Percentiles rank a stretch among this genome's conserved stretches.
phyloP scores from a whole-genome alignment of 2,329 filamentous ascomycete genomes.

The Penicillium sp. region DNA sequence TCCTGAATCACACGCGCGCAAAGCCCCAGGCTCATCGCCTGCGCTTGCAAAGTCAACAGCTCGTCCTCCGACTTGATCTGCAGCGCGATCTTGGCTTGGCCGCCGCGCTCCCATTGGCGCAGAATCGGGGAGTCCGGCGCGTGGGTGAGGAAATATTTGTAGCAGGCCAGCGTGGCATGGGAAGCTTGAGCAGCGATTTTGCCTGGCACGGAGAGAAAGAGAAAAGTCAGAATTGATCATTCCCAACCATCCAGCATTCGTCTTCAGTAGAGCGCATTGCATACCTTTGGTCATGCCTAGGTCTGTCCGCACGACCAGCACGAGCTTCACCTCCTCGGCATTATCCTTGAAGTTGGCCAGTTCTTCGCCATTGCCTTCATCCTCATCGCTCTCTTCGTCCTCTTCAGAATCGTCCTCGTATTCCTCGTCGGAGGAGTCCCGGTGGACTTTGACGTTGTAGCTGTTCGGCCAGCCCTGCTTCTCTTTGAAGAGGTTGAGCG shows the following conservation, averaged over 20 bases:
- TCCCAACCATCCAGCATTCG: too few relatives aligned
- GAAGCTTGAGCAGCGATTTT: conserved; percentile 96
- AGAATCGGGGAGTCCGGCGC: conserved; percentile 62
- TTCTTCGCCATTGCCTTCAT: conserved; percentile 57
- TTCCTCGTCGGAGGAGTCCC: conserved; percentile 45
- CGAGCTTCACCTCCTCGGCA: conserved; percentile 85
- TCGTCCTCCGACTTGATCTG: conserved; percentile 84
- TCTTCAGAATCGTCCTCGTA: too few relatives aligned
- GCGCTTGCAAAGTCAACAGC: conserved; percentile 69
- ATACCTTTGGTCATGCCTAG: conserved; percentile 95
- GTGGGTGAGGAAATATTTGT: conserved; percentile 70
- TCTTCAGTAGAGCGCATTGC: conserved; percentile 32
- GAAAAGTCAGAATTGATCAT: conserved; percentile 4
- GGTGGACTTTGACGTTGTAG: conserved; percentile 50
- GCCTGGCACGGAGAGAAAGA: conserved; percentile 53
- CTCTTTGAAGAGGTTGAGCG: conserved; percentile 66
- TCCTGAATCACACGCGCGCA: conserved; percentile 89
- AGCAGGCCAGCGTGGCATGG: conserved; percentile 96
- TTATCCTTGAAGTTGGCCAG: conserved; percentile 51
- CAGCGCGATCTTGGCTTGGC: conserved; percentile 91
- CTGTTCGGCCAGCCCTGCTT: conserved; percentile 53
- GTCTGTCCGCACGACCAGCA: conserved; percentile 88
- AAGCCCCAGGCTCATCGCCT: conserved; percentile 77
- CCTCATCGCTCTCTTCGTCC: conserved; percentile 50
- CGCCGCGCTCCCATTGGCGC: conserved; percentile 76